phyloP scores from a whole-genome alignment of 495 filamentous ascomycete genomes.

The Podospora bellae-mahoneyi region DNA sequence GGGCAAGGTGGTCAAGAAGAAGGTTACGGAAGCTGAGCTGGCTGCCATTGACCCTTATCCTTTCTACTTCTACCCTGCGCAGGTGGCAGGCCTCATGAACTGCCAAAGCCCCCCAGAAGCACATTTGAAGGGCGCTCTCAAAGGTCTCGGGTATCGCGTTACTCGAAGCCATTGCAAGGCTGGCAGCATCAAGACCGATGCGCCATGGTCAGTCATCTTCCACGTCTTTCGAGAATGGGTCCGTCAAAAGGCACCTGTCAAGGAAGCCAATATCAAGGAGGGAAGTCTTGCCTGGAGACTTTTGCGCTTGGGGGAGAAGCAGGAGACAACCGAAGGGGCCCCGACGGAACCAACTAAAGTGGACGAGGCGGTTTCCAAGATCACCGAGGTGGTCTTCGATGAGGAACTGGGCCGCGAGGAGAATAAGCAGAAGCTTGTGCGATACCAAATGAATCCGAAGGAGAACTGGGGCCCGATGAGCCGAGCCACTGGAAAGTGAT shows the following conservation, averaged over 20 bases:
- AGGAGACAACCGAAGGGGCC: constrained; percentile 13
- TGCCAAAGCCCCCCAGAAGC: constrained; percentile 69
- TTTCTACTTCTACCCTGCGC: constrained; percentile 79
- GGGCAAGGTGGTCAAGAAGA: constrained; percentile 28
- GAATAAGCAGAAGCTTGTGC: constrained; percentile 59
- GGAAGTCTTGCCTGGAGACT: constrained; percentile 68
- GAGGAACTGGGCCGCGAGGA: constrained; percentile 68
- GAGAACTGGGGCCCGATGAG: constrained; percentile 93
- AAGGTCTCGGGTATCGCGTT: constrained; percentile 71
- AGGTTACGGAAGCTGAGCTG: constrained; percentile 47
- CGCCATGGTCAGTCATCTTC: constrained; percentile 85
- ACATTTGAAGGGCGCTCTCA: constrained; percentile 73
- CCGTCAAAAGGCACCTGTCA: constrained; percentile 70
- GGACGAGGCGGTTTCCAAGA: constrained; percentile 23
- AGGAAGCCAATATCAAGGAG: constrained; percentile 61
- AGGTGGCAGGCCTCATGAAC: constrained; percentile 69
- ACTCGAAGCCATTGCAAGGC: constrained; percentile 82
- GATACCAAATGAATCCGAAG: constrained; percentile 84
- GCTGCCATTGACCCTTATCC: constrained; percentile 65
- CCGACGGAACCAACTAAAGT: constrained; percentile 18
- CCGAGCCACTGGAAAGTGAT: constrained; percentile 57
- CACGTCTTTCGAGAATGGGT: constrained; percentile 92
- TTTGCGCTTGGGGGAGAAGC: constrained; percentile 36
- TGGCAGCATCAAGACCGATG: constrained; percentile 87
- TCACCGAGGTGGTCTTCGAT: constrained; percentile 73